Conservation (phyloP, 2,329 filamentous ascomycete genomes). For the Alternaria metachromatica region DNA sequence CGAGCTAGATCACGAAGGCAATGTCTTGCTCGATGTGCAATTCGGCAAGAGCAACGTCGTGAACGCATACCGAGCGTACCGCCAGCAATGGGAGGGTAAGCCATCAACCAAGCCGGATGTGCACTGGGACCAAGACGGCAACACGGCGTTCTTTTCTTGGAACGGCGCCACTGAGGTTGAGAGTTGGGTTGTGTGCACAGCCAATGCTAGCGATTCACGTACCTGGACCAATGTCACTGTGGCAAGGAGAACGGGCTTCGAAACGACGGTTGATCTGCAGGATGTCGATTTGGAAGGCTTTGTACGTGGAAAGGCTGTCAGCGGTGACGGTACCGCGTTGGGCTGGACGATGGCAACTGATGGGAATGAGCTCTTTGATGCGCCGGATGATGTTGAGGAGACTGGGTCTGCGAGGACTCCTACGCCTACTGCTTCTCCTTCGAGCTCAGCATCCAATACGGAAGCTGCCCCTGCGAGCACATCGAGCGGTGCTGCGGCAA, state of each 20-base stretch:
- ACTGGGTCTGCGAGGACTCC: background rate
- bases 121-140: constrained; percentile 14
- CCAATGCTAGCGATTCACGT: constrained; percentile 17
- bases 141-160: constrained; percentile 31
- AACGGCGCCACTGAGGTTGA: constrained; percentile 37
- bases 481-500: constrained; percentile 10
- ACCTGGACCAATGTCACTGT: constrained; percentile 18
- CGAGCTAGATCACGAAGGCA: constrained; percentile 53
- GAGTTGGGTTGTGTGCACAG: constrained; percentile 37
- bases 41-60: constrained; percentile 45
- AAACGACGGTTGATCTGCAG: constrained; percentile 15
- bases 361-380: constrained; percentile 14
- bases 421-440: background rate
- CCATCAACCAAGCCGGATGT: constrained; percentile 26
- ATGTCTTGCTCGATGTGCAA: constrained; percentile 52
- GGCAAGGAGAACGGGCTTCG: constrained; percentile 21
- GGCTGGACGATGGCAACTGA: constrained; percentile 17
- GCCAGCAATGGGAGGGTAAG: constrained; percentile 28
- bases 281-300: constrained; percentile 10
- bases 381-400: constrained; percentile 16
- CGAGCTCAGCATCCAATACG: background rate
- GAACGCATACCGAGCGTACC: constrained; percentile 48
- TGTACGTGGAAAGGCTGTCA: constrained; percentile 20
- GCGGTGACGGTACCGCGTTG: constrained; percentile 4
- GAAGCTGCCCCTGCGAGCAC: constrained; percentile 3